Evolutionary conservation across 2,329 filamentous ascomycete genomes (phyloP).

Genomic region (Botrytis cinerea): DNA sequence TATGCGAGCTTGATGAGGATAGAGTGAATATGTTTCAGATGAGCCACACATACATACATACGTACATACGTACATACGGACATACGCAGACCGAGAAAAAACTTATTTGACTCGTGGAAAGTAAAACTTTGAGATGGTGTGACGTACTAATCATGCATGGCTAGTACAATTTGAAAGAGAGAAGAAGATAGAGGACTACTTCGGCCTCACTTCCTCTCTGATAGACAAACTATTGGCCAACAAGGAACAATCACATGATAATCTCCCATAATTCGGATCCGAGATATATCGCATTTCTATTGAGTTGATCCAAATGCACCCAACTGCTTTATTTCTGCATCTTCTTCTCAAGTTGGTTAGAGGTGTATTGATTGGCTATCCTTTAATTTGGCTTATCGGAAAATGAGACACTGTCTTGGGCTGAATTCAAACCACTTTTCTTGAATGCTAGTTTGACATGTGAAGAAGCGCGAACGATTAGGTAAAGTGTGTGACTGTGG

Average conservation of each 20-base stretch:
- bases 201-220: neutral
- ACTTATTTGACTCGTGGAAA: neutral
- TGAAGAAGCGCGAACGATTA: neutral
- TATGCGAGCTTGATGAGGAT: neutral
- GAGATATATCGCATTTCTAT: neutral
- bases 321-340: slow-evolving; percentile 11
- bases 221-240: neutral
- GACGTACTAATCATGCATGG: neutral
- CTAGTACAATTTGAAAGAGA: neutral
- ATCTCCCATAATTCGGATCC: neutral
- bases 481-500: slow-evolving; percentile 10
- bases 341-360: neutral
- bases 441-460: neutral
- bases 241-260: neutral
- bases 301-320: neutral
- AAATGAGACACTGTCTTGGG: slow-evolving; percentile 7
- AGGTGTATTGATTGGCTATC: neutral
- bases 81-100: neutral
- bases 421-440: neutral
- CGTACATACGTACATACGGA: neutral
- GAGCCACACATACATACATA: neutral
- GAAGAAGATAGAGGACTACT: neutral
- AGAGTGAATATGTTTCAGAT: neutral
- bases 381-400: neutral
- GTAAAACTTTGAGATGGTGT: neutral